Percentiles rank a stretch among this genome's conserved stretches.
These are phyloP conservation scores for Trichosporon coremiiforme DNA, from an alignment of 1,284 basidiomycete species.

Conservation along the genomic window DNA sequence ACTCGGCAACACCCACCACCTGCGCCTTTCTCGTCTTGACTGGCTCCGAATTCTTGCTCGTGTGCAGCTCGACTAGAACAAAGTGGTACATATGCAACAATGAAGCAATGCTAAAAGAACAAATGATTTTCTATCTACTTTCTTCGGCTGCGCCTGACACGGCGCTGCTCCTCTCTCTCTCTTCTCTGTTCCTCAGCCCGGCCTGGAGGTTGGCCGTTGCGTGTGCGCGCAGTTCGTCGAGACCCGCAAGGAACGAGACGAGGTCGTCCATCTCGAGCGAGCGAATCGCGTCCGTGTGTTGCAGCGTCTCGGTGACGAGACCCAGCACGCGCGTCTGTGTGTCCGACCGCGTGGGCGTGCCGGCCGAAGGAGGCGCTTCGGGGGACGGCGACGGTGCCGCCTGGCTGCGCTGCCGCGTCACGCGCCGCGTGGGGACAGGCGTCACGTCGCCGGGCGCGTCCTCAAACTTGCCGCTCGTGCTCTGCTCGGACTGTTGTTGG, in stretches of 20 bases:
- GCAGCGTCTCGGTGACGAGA: slow-evolving; percentile 37
- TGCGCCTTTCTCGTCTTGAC: too few species aligned
- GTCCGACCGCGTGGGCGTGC: slow-evolving; percentile 36
- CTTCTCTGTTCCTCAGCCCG: slow-evolving; percentile 20
- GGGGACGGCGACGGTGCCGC: neutral
- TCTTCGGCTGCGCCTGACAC: neutral
- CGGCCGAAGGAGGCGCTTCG: neutral
- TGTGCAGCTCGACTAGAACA: too few species aligned
- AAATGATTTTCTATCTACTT: neutral
- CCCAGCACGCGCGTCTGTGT: slow-evolving; percentile 38
- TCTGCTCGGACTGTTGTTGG: neutral
- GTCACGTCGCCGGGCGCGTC: slow-evolving; percentile 26
- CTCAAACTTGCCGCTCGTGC: slow-evolving; percentile 8
- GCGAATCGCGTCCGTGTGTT: slow-evolving; percentile 33
- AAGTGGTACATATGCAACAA: slow-evolving; percentile 11
- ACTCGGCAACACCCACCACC: too few species aligned
- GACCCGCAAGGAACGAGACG: slow-evolving; percentile 33
- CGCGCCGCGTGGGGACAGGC: neutral
- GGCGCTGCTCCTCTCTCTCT: slow-evolving; percentile 11
- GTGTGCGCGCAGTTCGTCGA: slow-evolving; percentile 39
- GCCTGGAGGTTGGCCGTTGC: slow-evolving; percentile 28
- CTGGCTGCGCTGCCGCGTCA: slow-evolving; percentile 3
- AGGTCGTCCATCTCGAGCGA: slow-evolving; percentile 42
- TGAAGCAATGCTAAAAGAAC: slow-evolving; percentile 7
- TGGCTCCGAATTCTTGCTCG: too few species aligned